These are phyloP conservation scores for Theobroma grandiflorum DNA, from an alignment of 441 rosid species.

Conservation along the genomic window DNA sequence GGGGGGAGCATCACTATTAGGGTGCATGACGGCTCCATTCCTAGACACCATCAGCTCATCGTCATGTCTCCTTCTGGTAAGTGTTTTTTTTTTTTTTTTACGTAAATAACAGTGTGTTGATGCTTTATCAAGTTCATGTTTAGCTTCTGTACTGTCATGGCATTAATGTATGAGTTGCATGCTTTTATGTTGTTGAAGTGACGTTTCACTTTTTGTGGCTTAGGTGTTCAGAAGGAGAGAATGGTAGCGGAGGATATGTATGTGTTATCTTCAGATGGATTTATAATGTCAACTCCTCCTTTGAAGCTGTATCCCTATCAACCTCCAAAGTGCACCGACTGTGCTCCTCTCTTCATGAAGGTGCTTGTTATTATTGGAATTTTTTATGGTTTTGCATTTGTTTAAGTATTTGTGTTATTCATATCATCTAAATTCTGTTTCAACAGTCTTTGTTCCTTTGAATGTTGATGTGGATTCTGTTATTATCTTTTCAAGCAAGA, in stretches of 20 bases:
- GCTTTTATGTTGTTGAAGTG: not conserved
- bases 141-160: not conserved
- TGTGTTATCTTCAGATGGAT: slow-evolving; percentile 33
- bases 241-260: slow-evolving; percentile 32
- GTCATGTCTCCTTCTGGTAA: slow-evolving; percentile 39
- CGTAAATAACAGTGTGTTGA: not conserved
- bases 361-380: slow-evolving; percentile 22
- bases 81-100: not conserved
- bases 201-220: not conserved
- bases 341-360: slow-evolving; percentile 34
- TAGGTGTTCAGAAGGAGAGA: slow-evolving; percentile 41
- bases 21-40: slow-evolving; percentile 26
- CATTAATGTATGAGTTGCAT: not conserved
- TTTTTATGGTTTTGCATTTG: not conserved
- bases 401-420: not conserved
- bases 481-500: not conserved
- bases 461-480: not conserved
- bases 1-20: slow-evolving; percentile 34
- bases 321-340: slow-evolving; percentile 31
- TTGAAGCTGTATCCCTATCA: slow-evolving; percentile 21
- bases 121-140: not conserved
- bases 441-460: not conserved
- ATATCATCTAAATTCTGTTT: not conserved
- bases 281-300: slow-evolving; percentile 23
- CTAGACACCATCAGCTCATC: slow-evolving; percentile 13